Evolutionary conservation across 2,329 filamentous ascomycete species (phyloP).

Genomic region (Fusarium sp.): DNA sequence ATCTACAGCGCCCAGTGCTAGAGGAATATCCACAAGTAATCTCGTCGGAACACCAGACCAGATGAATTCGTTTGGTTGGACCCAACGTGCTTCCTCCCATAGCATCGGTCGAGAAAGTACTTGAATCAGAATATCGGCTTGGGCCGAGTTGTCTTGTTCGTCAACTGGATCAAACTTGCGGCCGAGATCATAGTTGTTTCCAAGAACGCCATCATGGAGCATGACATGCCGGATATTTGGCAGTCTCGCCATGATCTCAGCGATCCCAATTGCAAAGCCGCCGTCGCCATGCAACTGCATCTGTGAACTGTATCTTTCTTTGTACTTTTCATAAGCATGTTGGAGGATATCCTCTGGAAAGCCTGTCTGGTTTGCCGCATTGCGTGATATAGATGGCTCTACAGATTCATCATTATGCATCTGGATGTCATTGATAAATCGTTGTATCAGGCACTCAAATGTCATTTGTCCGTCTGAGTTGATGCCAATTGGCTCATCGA

Average conservation of each 20-base stretch:
- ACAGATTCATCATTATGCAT: fast-evolving
- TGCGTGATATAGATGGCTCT: fast-evolving
- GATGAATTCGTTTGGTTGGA: not conserved
- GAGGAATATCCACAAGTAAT: not conserved
- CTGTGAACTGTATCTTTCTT: not conserved
- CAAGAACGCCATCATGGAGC: not conserved
- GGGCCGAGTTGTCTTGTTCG: not conserved
- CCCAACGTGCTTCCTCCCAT: not conserved
- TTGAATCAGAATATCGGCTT: not conserved
- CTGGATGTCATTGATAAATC: fast-evolving
- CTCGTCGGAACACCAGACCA: not conserved
- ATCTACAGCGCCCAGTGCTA: not conserved
- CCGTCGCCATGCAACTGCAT: fast-evolving
- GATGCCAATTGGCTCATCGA: fast-evolving
- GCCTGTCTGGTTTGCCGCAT: not conserved
- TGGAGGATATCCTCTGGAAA: not conserved
- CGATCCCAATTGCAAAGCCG: fast-evolving
- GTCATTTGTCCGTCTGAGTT: fast-evolving
- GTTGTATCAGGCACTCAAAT: not conserved
- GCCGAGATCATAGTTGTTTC: not conserved
- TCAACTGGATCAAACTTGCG: not conserved
- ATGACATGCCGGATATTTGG: not conserved
- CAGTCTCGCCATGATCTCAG: not conserved
- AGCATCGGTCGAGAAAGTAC: not conserved
- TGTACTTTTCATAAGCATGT: not conserved